A percentile compares a stretch with the other conserved stretches of the same genome.
Evolutionary conservation across 345 rosid species (phyloP).

Genomic region (Reutealis trisperma): DNA sequence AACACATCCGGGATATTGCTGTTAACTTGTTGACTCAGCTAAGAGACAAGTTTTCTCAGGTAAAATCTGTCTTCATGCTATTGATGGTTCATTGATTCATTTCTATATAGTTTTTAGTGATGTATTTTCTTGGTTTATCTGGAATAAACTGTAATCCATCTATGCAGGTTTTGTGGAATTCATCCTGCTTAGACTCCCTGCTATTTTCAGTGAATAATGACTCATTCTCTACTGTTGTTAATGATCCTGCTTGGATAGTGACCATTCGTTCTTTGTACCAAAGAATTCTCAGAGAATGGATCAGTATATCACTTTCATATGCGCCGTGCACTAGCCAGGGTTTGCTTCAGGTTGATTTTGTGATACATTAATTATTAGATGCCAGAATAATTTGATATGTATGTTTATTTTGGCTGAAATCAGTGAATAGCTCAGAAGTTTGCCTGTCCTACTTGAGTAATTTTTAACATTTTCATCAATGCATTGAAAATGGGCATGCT

Average conservation of each 20-base stretch:
- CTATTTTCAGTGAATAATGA: constrained; percentile 76
- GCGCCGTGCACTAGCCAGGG: constrained; percentile 99
- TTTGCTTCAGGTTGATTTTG: constrained; percentile 77
- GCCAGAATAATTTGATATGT: constrained; percentile 3
- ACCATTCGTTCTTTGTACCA: constrained; percentile 88
- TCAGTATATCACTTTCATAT: constrained; percentile 79
- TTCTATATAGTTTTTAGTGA: constrained; percentile 2
- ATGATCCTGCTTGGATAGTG: constrained; percentile 84
- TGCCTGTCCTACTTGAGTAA: neutral
- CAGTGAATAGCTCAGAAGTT: neutral
- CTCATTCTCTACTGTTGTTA: constrained; percentile 65
- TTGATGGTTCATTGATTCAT: neutral
- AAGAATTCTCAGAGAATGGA: constrained; percentile 86
- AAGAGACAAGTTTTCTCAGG: constrained; percentile 98
- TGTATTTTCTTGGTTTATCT: constrained; percentile 18
- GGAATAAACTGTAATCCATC: constrained; percentile 17
- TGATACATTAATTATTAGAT: neutral
- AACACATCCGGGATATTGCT: constrained; percentile 81
- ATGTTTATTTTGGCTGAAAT: neutral
- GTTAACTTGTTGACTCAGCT: constrained; percentile 85
- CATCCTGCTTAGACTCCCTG: constrained; percentile 84
- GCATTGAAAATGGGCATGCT: neutral
- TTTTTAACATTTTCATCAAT: neutral
- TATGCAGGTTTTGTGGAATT: constrained; percentile 94
- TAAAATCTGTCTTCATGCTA: constrained; percentile 26